Evolutionary conservation across 164 flowering plant genomes (phyloP), one percentile per base, ranked within the genome.

Genomic region (Brasenia schreberi): DNA sequence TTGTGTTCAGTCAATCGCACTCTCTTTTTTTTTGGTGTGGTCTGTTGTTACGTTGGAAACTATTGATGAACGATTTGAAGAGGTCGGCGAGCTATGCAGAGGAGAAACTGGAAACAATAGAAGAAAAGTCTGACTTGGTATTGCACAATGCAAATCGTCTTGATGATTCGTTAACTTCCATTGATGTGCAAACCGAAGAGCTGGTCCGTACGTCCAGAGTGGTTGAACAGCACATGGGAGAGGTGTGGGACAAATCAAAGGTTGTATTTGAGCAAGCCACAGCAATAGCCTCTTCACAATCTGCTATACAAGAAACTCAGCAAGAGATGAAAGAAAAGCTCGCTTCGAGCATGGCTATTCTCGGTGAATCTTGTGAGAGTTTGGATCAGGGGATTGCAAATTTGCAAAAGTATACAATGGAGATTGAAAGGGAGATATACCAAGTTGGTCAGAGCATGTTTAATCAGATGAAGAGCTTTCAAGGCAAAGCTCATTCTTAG

Each of bases 51-150:
- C 16, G 59, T 56, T 56, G 59, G 27, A 56, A 56, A 56, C n/a
- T 56, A n/a, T 63, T 92, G 70, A 93, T 92, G 66, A 90, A 92
- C 62, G 93, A 83, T 0, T 68, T 92, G 62, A 82, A 72, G 65
- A 76, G 23, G 27, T 78, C 93, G 3, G 89, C 96, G 5, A 73
- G 82, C 39, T 72, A 67, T 63, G 85, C 91, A n/a, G 90, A 88
- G 66, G 82, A 75, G 1, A 87, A 82, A 62, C 58, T 92, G 10
- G 85, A 78, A 9, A 74, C 2, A 60, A 81, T 92, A 5, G 85
- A 81, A 18, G 85, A 79, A 67, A 84, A 68, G 42, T 77, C 96
- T 5, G 81, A 80, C 10, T 6, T 59, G 52, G 49, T 90, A 9
- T 52, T 87, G 66, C 75, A 84, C 65, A 80, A 76, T 16, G 76